Evolutionary conservation across 2,329 filamentous ascomycete genomes (phyloP), one percentile per base, ranked within the genome.

Genomic region (Fusarium acutatum): DNA sequence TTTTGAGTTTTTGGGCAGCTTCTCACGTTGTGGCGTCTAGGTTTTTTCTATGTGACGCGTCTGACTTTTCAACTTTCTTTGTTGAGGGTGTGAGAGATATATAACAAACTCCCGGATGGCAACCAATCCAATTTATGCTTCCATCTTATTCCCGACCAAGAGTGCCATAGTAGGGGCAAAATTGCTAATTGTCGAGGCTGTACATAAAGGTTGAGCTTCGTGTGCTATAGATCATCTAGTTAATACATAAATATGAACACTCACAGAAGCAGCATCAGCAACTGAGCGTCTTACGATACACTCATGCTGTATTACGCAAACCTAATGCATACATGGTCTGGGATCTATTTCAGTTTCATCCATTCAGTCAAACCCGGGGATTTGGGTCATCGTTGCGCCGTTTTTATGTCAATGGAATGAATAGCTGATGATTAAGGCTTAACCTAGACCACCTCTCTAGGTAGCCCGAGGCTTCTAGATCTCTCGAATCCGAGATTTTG

Each of bases 21-120:
- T 28, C 47, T 24, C 22, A 12, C n/a, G 37, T 24, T 17, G 63
- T 68, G 68, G 69, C 69, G 68, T 71, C 30, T 72, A 22, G 34
- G 18, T 54, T 64, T 71, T 38, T 46, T 30, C 11, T 28, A 34
- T 35, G 40, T 71, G 71, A 50, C 54, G 46, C 34, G 58, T 58
- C 20, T 44, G 38, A 41, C 26, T 35, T 67, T 38, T 37, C 35
- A 50, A 38, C 43, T 44, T 66, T 60, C n/a, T 32, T 52, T 57
- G 35, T 22, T 26, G 22, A 57, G 26, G 35, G 43, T 35, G 66
- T 70, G 52, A 38, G 56, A 54, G 47, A 65, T 60, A 65, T n/a
- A 30, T 8, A 47, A 47, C n/a, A 7, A 65, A 53, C 46, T 52
- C 14, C 46, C 30, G 30, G n/a, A 20, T 32, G 53, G 52, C 34